These are phyloP conservation scores for Epichloe baconii DNA, from an alignment of 2,329 filamentous ascomycete species.

Conservation along the genomic window DNA sequence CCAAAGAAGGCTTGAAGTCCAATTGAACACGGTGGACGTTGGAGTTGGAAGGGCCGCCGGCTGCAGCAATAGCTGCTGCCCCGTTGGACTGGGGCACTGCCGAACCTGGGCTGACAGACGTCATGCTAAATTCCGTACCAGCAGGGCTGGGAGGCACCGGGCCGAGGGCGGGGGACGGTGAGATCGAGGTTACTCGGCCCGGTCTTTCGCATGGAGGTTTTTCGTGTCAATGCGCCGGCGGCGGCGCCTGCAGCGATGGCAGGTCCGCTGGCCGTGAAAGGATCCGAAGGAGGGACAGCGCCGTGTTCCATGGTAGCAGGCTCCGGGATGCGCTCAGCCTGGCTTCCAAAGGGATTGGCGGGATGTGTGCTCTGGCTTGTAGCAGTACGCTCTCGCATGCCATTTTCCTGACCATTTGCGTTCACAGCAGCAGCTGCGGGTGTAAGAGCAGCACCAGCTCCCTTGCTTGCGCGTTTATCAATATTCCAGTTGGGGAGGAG, in stretches of 20 bases:
- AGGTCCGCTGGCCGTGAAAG: conserved; percentile 26
- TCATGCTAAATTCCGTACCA: conserved; percentile 49
- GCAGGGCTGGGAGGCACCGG: conserved; percentile 43
- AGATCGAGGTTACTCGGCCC: conserved; percentile 40
- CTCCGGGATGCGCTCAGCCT: conserved; percentile 37
- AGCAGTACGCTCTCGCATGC: conserved; percentile 35
- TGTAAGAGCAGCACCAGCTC: conserved; percentile 27
- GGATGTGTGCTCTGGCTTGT: conserved; percentile 35
- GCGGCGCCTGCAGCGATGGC: conserved; percentile 16
- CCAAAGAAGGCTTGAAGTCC: conserved; percentile 85
- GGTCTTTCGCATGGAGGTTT: conserved; percentile 43
- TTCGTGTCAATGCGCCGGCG: conserved; percentile 32
- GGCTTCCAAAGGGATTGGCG: conserved; percentile 59
- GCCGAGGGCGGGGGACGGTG: conserved; percentile 28
- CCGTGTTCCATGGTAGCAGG: conserved; percentile 24
- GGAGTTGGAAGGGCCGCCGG: conserved; percentile 43
- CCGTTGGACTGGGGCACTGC: conserved; percentile 22
- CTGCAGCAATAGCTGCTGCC: conserved; percentile 48
- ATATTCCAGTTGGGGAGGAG: conserved; percentile 54
- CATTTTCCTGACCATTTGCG: conserved; percentile 17
- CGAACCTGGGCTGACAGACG: conserved; percentile 37
- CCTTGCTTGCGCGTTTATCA: conserved; percentile 38
- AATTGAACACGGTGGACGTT: conserved; percentile 86
- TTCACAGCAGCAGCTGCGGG: conserved; percentile 12
- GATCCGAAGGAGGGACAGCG: conserved; percentile 11